A percentile compares a stretch with the other conserved stretches of the same genome.
Evolutionary conservation across 2,329 filamentous ascomycete genomes (phyloP).

Genomic region (Diaporthe citrichinensis): DNA sequence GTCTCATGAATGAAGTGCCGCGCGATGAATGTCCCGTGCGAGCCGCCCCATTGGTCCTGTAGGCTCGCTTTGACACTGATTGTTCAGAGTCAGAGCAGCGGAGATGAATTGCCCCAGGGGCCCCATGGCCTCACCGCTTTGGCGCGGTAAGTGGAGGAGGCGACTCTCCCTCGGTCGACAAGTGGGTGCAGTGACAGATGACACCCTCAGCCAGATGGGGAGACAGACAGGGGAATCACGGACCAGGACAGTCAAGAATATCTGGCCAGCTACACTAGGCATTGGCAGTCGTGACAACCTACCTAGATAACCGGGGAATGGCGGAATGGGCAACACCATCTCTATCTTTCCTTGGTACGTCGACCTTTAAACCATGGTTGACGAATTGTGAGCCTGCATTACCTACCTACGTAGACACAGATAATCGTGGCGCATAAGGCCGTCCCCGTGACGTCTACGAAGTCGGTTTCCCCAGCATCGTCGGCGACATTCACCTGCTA

Average conservation of each 20-base stretch:
- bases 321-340: not conserved
- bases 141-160: constrained; percentile 15
- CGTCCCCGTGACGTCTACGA: not conserved
- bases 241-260: not conserved
- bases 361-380: not conserved
- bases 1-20: constrained; percentile 6
- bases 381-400: not conserved
- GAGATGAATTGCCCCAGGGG: constrained; percentile 26
- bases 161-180: not conserved
- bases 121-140: constrained; percentile 16
- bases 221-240: not conserved
- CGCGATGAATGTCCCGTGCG: not conserved
- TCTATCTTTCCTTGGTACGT: not conserved
- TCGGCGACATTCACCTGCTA: not conserved
- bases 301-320: not conserved
- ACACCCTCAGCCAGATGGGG: not conserved
- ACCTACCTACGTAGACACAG: too few species aligned
- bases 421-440: not conserved
- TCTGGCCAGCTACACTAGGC: not conserved
- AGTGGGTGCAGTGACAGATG: constrained; percentile 15
- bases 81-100: constrained; percentile 26
- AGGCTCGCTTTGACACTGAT: constrained; percentile 13
- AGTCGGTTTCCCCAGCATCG: not conserved
- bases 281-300: not conserved
- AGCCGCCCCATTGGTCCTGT: constrained; percentile 12